Conservation (phyloP, 371 early-diverging fungal species). For the Rhizopus delemar region DNA sequence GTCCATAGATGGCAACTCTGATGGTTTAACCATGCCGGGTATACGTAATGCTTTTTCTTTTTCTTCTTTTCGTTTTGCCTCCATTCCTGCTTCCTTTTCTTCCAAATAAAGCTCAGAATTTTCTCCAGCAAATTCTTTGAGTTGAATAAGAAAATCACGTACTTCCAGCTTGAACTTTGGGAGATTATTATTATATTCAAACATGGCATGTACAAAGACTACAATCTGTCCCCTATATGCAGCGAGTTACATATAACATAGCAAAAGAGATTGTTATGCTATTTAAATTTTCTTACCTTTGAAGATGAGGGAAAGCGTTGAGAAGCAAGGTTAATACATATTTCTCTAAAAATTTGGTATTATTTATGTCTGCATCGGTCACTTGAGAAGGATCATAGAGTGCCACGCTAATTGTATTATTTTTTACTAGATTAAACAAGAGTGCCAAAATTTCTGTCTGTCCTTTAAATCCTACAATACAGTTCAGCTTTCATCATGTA, state of each 20-base stretch:
- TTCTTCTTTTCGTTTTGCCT: constrained; percentile 75
- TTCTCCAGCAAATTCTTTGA: constrained; percentile 93
- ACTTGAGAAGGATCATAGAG: constrained; percentile 74
- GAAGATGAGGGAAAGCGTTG: constrained; percentile 92
- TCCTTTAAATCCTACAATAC: constrained; percentile 69
- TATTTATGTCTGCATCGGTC: constrained; percentile 72
- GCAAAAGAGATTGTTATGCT: neutral
- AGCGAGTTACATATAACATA: neutral
- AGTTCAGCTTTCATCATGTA: neutral
- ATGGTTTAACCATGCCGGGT: constrained; percentile 96
- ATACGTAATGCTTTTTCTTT: constrained; percentile 80
- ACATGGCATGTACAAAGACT: constrained; percentile 85
- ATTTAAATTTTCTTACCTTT: constrained; percentile 47
- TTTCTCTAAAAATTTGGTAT: constrained; percentile 75
- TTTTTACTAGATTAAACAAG: constrained; percentile 83
- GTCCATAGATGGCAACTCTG: constrained; percentile 77
- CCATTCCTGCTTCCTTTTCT: constrained; percentile 88
- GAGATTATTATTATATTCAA: constrained; percentile 75
- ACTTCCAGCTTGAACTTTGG: constrained; percentile 88
- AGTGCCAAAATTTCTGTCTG: constrained; percentile 90
- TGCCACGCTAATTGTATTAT: constrained; percentile 79
- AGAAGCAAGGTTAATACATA: constrained; percentile 80
- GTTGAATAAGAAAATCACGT: constrained; percentile 95
- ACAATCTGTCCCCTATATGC: constrained; percentile 74
- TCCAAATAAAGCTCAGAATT: constrained; percentile 87